Percentiles rank a stretch among this genome's conserved stretches.
Evolutionary conservation across 2,329 filamentous ascomycete genomes (phyloP).

Genomic region (Colletotrichum theobromicola): DNA sequence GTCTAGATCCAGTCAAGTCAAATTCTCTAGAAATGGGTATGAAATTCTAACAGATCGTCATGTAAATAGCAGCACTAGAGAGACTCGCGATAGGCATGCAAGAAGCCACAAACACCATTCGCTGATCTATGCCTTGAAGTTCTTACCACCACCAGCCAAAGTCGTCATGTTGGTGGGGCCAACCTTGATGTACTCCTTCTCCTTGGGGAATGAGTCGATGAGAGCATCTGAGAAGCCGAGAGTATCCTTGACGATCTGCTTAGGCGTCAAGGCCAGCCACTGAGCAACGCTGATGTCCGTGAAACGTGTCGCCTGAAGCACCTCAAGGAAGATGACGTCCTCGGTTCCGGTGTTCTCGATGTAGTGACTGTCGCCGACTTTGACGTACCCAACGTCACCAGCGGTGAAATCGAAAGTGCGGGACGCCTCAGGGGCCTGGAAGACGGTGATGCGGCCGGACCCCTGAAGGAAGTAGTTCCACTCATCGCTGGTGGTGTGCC

Average conservation of each 20-base stretch:
- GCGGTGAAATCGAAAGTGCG: conserved; percentile 65
- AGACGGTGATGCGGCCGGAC: conserved; percentile 61
- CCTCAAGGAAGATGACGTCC: conserved; percentile 64
- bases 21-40: background rate
- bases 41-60: background rate
- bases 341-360: conserved; percentile 65
- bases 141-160: conserved; percentile 15
- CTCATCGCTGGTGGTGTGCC: conserved; percentile 65
- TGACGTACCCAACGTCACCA: conserved; percentile 65
- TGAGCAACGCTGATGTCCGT: conserved; percentile 61
- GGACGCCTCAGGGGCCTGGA: conserved; percentile 51
- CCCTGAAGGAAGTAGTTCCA: conserved; percentile 67
- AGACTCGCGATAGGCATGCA: background rate
- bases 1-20: background rate
- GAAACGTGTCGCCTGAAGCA: conserved; percentile 57
- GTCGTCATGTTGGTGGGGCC: conserved; percentile 43
- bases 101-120: background rate
- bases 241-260: conserved; percentile 64
- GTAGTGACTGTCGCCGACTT: conserved; percentile 60
- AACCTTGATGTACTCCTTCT: conserved; percentile 47
- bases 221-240: conserved; percentile 44
- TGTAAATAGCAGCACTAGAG: background rate
- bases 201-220: conserved; percentile 40
- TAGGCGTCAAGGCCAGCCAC: conserved; percentile 63
- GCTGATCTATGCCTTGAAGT: background rate